A percentile compares a stretch with the other conserved stretches of the same genome.
phyloP scores from a whole-genome alignment of 2,329 filamentous ascomycete species.

The Hyphodiscus sp. region DNA sequence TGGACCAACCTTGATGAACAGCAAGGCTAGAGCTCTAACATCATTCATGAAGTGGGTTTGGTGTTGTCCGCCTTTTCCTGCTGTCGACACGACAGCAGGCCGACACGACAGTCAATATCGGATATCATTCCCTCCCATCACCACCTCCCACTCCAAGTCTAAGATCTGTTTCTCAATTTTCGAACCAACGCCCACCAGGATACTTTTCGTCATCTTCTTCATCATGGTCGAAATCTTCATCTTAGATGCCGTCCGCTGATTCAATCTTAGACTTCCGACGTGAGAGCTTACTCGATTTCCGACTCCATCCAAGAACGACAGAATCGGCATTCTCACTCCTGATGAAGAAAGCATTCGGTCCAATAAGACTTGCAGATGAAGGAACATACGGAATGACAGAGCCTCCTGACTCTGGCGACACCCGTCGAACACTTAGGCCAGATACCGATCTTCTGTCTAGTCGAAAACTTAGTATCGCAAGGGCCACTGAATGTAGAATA shows the following conservation, averaged over 20 bases:
- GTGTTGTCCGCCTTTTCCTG: no score
- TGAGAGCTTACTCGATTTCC: slow-evolving; percentile 52
- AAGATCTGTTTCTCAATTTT: no score
- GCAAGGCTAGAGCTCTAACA: no score
- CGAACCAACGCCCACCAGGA: no score
- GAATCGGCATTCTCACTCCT: slow-evolving; percentile 83
- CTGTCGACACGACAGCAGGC: no score
- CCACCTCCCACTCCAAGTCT: no score
- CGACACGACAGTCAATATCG: no score
- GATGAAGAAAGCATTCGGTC: slow-evolving; percentile 67
- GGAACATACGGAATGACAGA: slow-evolving; percentile 52
- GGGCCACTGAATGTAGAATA: slow-evolving; percentile 65
- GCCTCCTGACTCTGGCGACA: slow-evolving; percentile 59
- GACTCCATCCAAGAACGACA: slow-evolving; percentile 71
- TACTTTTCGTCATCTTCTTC: slow-evolving; percentile 42
- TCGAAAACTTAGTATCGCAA: slow-evolving; percentile 73
- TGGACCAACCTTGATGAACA: no score
- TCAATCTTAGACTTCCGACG: slow-evolving; percentile 60
- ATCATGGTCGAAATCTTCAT: slow-evolving; percentile 39
- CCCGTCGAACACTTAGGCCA: slow-evolving; percentile 65
- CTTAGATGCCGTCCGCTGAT: slow-evolving; percentile 46
- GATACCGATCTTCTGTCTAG: slow-evolving; percentile 90
- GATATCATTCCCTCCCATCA: no score
- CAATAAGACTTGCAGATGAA: slow-evolving; percentile 64
- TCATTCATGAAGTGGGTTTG: no score